Conservation (phyloP, 1,139 yeast genomes). For the Sugiyamaella novakii region DNA sequence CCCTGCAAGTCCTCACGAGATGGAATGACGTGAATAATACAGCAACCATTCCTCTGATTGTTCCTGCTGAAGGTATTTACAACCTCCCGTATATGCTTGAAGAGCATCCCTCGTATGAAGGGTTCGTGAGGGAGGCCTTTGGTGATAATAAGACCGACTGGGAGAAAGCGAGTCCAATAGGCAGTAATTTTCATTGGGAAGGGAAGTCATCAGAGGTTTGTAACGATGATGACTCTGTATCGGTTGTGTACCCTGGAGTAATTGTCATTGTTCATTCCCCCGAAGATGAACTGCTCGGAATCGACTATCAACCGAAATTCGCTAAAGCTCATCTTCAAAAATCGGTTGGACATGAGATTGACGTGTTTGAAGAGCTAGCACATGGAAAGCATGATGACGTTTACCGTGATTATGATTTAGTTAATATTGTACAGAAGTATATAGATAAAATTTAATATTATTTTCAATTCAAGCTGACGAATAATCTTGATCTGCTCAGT, state of each 20-base stretch:
- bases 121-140: conserved; percentile 52
- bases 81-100: conserved; percentile 46
- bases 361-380: conserved; percentile 26
- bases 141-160: conserved; percentile 39
- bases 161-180: conserved; percentile 38
- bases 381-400: conserved; percentile 42
- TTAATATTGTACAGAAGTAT: conserved; percentile 20
- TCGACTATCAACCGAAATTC: conserved; percentile 37
- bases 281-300: conserved; percentile 43
- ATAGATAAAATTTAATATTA: conserved; percentile 12
- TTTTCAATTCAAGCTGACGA: too few species aligned
- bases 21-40: conserved; percentile 18
- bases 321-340: conserved; percentile 32
- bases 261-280: conserved; percentile 43
- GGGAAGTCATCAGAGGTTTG: not conserved
- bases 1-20: conserved; percentile 53
- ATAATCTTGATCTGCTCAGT: too few species aligned
- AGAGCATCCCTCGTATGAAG: conserved; percentile 51
- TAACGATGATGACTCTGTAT: not conserved
- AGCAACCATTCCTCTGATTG: conserved; percentile 30
- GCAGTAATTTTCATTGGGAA: conserved; percentile 20
- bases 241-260: conserved; percentile 21
- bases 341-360: conserved; percentile 1
- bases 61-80: conserved; percentile 57
- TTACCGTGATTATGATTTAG: conserved; percentile 17